Evolutionary conservation across 2,329 filamentous ascomycete genomes (phyloP).

Genomic region (Pyricularia pennisetigena): DNA sequence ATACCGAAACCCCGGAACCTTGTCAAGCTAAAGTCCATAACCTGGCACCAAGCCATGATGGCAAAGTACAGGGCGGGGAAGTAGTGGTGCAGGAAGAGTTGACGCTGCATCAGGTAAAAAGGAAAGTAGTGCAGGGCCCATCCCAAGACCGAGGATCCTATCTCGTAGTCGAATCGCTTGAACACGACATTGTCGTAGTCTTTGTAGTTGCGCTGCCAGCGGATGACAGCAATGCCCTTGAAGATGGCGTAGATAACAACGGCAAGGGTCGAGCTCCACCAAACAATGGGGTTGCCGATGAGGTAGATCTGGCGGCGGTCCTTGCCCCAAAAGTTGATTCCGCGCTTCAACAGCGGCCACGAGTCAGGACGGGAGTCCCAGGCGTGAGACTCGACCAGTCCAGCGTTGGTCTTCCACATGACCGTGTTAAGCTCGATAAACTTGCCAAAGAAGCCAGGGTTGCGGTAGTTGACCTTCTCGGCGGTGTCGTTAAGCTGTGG

Average conservation of each 20-base stretch:
- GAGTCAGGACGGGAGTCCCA: constrained; percentile 94
- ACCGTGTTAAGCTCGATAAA: constrained; percentile 96
- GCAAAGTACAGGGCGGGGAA: constrained; percentile 96
- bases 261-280: constrained; percentile 79
- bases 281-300: constrained; percentile 87
- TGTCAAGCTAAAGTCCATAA: constrained; percentile 75
- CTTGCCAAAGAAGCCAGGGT: constrained; percentile 93
- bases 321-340: constrained; percentile 99
- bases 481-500: constrained; percentile 62
- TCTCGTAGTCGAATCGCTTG: constrained; percentile 96
- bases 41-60: constrained; percentile 78
- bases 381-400: constrained; percentile 88
- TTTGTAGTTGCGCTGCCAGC: constrained; percentile 88
- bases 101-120: constrained; percentile 95
- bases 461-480: constrained; percentile 92
- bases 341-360: constrained; percentile 85
- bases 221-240: constrained; percentile 77
- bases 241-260: constrained; percentile 70
- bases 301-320: constrained; percentile 93
- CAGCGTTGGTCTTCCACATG: constrained; percentile 98
- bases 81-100: constrained; percentile 97
- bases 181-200: constrained; percentile 78
- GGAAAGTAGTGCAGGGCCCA: constrained; percentile 99
- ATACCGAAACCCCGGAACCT: constrained; percentile 61
- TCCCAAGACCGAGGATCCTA: constrained; percentile 79